A percentile compares a stretch with the other conserved stretches of the same genome.
Evolutionary conservation across 805 yeast species (phyloP).

Genomic region (Candida coleopterorum): DNA sequence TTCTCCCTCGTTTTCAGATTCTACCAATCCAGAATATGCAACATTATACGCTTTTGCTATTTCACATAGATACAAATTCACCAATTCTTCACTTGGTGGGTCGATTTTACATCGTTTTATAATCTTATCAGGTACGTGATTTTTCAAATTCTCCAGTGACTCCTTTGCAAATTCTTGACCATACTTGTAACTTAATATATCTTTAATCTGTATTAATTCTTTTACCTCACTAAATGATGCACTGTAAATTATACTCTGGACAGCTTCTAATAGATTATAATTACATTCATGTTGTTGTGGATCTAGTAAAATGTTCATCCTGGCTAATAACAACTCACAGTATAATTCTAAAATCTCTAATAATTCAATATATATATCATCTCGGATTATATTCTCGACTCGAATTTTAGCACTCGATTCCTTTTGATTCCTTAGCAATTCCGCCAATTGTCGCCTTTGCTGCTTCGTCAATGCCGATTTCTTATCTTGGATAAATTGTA

Average conservation of each 20-base stretch:
- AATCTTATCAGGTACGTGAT: constrained; percentile 64
- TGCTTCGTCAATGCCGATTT: constrained; percentile 72
- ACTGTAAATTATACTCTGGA: constrained; percentile 61
- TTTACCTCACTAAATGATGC: constrained; percentile 73
- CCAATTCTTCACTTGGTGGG: constrained; percentile 64
- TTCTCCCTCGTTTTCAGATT: constrained; percentile 17
- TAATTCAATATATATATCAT: constrained; percentile 74
- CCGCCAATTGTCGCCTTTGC: constrained; percentile 66
- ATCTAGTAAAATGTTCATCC: constrained; percentile 58
- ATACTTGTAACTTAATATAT: constrained; percentile 55
- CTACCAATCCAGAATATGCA: constrained; percentile 56
- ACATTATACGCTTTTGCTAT: constrained; percentile 78
- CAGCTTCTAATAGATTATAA: constrained; percentile 69
- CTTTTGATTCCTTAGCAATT: constrained; percentile 61
- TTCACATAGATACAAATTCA: constrained; percentile 66
- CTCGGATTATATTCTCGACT: constrained; percentile 79
- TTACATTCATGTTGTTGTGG: constrained; percentile 39
- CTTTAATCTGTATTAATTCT: constrained; percentile 60
- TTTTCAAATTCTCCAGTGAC: constrained; percentile 47
- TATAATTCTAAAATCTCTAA: constrained; percentile 76
- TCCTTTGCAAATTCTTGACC: constrained; percentile 62
- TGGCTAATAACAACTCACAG: constrained; percentile 74
- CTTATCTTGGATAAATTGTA: constrained; percentile 68
- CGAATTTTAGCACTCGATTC: constrained; percentile 79
- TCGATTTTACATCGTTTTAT: constrained; percentile 56